Evolutionary conservation across 164 flowering plant species (phyloP), one percentile per base, ranked within the genome.

Genomic region (Vitis labrusca): DNA sequence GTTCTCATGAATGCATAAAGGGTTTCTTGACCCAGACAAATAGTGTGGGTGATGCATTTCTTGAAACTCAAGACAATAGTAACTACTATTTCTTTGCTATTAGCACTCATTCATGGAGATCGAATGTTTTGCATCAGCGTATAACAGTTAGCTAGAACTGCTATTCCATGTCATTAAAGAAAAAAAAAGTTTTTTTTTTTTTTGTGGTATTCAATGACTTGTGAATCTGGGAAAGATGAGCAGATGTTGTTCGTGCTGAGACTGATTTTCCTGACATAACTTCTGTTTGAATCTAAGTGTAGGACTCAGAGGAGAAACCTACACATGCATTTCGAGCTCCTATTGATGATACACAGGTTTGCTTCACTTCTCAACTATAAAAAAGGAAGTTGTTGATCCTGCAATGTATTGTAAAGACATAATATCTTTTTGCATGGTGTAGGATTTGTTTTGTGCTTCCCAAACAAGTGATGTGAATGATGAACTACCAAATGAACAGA

Each of bases 331-430:
- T 84, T 71, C 89, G 85, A 63, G 75, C 85, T 63, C 88, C 91
- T 58, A 66, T 82, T 61, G 68, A 82, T 79, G 91, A 86, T 69
- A 84, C 90, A 61, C 85, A 90, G 97, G 97, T 92, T 57, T 48
- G 59, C 15, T 71, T 51, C 37, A 29, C 57, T 12, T 65, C 7
- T 65, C 14, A 11, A 48, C 5, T 52, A 10, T 30, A 16, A 61
- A 14, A 19, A 30, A 13, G 59, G 56, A 52, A 37, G 50, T 59
- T 47, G 30, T 48, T 64, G 61, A 9, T 2, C 14, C 19, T 64
- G 1, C 11, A 51, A 57, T 37, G 44, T 14, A 23, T 55, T 5
- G 5, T n/a, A 16, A 56, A 0, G 57, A 55, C 9, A 15, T 66
- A 55, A 15, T 70, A 12, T 27, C 10, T 16, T 8, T 52, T 56